Evolutionary conservation across 2,329 filamentous ascomycete genomes (phyloP), one percentile per base, ranked within the genome.

Genomic region (Scedosporium apiospermum): DNA sequence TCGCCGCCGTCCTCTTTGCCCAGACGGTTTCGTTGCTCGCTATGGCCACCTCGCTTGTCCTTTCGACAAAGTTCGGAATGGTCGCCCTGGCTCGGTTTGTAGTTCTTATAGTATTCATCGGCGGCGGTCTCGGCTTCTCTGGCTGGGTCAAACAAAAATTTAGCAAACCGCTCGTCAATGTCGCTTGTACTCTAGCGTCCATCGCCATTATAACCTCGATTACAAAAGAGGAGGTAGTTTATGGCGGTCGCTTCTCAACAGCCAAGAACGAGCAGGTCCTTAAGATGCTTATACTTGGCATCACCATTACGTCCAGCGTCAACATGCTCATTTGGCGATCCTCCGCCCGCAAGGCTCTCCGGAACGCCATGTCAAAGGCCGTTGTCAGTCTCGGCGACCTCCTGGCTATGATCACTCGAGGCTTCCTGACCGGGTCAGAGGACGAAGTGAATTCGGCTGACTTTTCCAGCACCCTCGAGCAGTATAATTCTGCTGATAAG

Each of bases 151-250:
- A 96, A 75, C 89, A 93, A 71, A 87, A 80, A 68, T 80, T 91
- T 64, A 90, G 88, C 64, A 87, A 89, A 68, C 89, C 91, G 6
- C 76, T 95, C 62, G 90, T 95, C 66, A 93, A 92, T 70, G 89
- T 93, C 42, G 90, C 89, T 58, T 91, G 89, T 67, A 96, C 92
- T 38, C 79, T 97, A 66, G 86, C 93, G 6, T 93, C 91, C 41
- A 86, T 98, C 63, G 91, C 91, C 59, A 90, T 95, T 66, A 96
- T 97, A 70, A 93, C 90, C 2, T 85, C 96, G 57, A 78, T 97
- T 65, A 96, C 93, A 10, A 96, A 96, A 74, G 93, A 97, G 74
- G 92, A 91, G 60, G 87, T 91, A 2, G 87, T 97, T 0, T 90
- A 96, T 69, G 86, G 83, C 41, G 91, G 90, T 5, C 87, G 88